These are phyloP conservation scores for Bombardia bombarda DNA, from an alignment of 495 filamentous ascomycete genomes.

Conservation along the genomic window DNA sequence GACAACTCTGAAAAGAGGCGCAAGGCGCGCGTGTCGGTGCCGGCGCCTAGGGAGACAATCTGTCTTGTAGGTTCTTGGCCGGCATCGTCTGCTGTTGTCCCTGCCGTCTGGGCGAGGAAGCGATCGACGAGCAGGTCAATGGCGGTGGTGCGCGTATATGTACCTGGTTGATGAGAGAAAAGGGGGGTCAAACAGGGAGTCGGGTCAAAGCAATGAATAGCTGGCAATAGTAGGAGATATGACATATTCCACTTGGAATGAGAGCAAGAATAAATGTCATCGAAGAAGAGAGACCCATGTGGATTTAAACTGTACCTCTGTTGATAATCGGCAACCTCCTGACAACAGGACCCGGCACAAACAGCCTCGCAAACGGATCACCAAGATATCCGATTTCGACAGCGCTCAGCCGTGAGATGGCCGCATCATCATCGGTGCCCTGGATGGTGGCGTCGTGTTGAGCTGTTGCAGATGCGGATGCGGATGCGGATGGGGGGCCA, in stretches of 20 bases:
- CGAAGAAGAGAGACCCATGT: too few species aligned
- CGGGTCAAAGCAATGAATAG: too few species aligned
- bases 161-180: slow-evolving; percentile 46
- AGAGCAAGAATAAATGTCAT: too few species aligned
- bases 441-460: slow-evolving; percentile 61
- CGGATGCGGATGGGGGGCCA: slow-evolving; percentile 10
- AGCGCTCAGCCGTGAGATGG: slow-evolving; percentile 78
- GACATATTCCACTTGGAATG: too few species aligned
- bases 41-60: slow-evolving; percentile 89
- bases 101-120: slow-evolving; percentile 49
- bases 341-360: slow-evolving; percentile 41
- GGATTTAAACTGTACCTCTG: too few species aligned
- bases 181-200: not conserved
- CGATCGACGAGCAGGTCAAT: slow-evolving; percentile 69
- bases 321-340: slow-evolving; percentile 85
- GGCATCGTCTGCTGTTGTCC: not conserved
- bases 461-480: not conserved
- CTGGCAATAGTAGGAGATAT: not conserved
- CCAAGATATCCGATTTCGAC: slow-evolving; percentile 80
- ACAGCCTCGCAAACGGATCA: slow-evolving; percentile 65
- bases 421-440: slow-evolving; percentile 86
- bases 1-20: slow-evolving; percentile 55
- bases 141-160: slow-evolving; percentile 85
- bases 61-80: slow-evolving; percentile 37
- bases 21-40: slow-evolving; percentile 84